Evolutionary conservation across 495 filamentous ascomycete species (phyloP).

Genomic region (Aspergillus incahuasiensis): DNA sequence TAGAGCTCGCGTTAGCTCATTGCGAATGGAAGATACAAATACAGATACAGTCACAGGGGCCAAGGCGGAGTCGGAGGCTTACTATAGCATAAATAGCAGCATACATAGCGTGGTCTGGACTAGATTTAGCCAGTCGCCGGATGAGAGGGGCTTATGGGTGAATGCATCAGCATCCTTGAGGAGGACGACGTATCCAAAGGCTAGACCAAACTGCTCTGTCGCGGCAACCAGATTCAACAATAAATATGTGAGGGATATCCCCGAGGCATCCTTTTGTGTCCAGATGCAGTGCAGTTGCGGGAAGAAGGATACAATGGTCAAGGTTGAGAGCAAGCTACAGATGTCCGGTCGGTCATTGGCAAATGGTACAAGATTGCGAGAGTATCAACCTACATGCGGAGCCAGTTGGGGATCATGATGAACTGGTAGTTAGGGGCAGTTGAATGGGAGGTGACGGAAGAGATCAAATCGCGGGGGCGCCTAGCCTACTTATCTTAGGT

Average conservation of each 20-base stretch:
- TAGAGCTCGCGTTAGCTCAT: not conserved
- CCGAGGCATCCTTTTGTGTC: conserved; percentile 3
- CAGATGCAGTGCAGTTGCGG: conserved; percentile 2
- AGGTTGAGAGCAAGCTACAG: conserved; percentile 1
- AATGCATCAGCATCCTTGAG: not conserved
- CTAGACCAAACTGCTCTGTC: not conserved
- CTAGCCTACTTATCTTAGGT: too few relatives aligned
- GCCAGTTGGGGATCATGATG: not conserved
- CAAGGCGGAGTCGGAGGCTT: not conserved
- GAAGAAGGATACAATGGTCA: conserved; percentile 2
- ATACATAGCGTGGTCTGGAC: not conserved
- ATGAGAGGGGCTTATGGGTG: not conserved
- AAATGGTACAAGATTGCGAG: not conserved
- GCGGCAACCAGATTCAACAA: conserved; percentile 4
- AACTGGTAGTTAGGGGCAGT: too few relatives aligned
- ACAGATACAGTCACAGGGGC: not conserved
- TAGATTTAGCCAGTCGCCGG: conserved; percentile 1
- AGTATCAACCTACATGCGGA: not conserved
- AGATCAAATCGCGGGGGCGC: too few relatives aligned
- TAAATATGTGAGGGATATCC: not conserved
- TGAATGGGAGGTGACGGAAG: too few relatives aligned
- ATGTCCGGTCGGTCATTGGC: too few relatives aligned
- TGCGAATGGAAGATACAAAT: too few relatives aligned
- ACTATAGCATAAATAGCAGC: conserved; percentile 5
- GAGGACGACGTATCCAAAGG: not conserved